Percentiles rank a stretch among this genome's conserved stretches.
Conservation (phyloP, 805 yeast species). For the Scheffersomyces ergatensis region DNA sequence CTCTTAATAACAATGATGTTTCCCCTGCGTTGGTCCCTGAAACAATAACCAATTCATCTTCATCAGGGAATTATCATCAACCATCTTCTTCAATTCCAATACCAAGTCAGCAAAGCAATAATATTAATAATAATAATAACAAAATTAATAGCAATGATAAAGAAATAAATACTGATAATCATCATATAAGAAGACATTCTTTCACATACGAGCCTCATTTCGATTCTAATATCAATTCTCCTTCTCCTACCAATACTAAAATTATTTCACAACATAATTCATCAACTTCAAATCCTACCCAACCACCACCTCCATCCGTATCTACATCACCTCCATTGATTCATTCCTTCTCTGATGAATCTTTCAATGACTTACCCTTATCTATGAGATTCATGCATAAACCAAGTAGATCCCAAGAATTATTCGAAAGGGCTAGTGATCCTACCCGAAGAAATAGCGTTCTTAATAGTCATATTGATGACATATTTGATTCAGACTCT, state of each 20-base stretch:
- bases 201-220: constrained; percentile 2
- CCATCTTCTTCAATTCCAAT: not conserved
- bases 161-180: not conserved
- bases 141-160: no score
- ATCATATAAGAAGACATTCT: constrained; percentile 6
- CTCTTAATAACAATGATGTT: no score
- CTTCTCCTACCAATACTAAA: no score
- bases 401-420: constrained; percentile 32
- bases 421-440: constrained; percentile 28
- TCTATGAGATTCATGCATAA: constrained; percentile 38
- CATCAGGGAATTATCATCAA: not conserved
- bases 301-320: not conserved
- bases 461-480: constrained; percentile 16
- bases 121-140: no score
- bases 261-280: not conserved
- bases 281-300: not conserved
- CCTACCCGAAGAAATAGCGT: constrained; percentile 26
- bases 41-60: no score
- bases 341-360: constrained; percentile 1
- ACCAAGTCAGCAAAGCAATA: no score
- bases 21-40: no score
- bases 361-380: constrained; percentile 10
- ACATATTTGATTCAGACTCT: not conserved
- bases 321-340: not conserved
- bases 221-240: no score